Conservation (phyloP, 441 rosid species). For the Eutrema salsugineum region DNA sequence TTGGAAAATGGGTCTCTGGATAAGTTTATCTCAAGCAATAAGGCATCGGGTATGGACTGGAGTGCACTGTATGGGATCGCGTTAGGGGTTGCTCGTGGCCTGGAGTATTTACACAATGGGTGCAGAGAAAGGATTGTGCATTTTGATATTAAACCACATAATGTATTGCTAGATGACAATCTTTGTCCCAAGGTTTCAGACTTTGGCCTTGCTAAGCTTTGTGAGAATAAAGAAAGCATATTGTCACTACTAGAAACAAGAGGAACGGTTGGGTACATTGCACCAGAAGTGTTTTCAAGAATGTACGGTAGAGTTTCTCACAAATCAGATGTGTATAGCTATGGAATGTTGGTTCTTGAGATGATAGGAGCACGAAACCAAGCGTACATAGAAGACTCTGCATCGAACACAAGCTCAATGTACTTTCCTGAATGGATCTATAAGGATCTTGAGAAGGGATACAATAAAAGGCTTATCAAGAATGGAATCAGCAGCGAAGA, state of each 20-base stretch:
- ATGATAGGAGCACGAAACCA: constrained; percentile 35
- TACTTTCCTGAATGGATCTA: constrained; percentile 32
- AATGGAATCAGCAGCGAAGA: constrained; percentile 26
- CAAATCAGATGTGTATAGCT: constrained; percentile 40
- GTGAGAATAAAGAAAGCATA: constrained; percentile 19
- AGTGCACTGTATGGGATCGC: not conserved
- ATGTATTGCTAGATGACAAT: constrained; percentile 36
- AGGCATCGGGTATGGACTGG: not conserved
- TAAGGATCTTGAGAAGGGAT: constrained; percentile 16
- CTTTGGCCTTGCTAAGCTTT: constrained; percentile 41
- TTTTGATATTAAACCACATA: constrained; percentile 45
- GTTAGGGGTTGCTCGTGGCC: constrained; percentile 29
- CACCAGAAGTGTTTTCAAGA: constrained; percentile 32
- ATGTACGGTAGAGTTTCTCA: constrained; percentile 27
- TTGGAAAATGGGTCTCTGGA: not conserved
- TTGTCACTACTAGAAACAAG: constrained; percentile 26
- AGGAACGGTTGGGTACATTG: constrained; percentile 35
- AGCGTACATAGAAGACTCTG: not conserved
- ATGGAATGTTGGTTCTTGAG: constrained; percentile 32
- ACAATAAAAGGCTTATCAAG: not conserved
- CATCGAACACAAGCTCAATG: constrained; percentile 2
- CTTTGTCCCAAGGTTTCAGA: constrained; percentile 39
- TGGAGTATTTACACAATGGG: constrained; percentile 44
- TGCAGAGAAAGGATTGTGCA: constrained; percentile 54
- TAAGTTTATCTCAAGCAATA: not conserved